Conservation (phyloP, 1,284 basidiomycete genomes). For the Trichosporon coremiiforme region DNA sequence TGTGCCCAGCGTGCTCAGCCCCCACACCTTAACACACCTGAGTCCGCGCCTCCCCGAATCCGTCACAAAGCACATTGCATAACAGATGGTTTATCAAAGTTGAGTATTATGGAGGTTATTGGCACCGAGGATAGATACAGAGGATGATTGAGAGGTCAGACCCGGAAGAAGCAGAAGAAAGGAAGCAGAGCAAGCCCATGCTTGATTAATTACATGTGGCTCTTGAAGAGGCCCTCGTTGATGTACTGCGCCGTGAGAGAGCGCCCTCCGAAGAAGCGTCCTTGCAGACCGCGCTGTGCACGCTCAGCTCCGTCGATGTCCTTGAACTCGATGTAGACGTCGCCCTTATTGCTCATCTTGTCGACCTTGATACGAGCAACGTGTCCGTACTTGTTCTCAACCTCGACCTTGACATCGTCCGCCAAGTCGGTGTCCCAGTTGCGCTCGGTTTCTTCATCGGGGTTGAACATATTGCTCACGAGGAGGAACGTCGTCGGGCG, state of each 20-base stretch:
- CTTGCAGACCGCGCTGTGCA: slow-evolving; percentile 85
- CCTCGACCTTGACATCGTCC: slow-evolving; percentile 94
- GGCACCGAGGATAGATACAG: not conserved
- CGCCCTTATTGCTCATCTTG: slow-evolving; percentile 83
- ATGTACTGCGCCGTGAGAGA: slow-evolving; percentile 83
- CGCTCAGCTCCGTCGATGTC: slow-evolving; percentile 75
- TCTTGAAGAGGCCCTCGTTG: slow-evolving; percentile 88
- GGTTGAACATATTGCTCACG: slow-evolving; percentile 94
- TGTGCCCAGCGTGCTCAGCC: slow-evolving; percentile 1
- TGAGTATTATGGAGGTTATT: not conserved
- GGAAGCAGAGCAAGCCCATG: not conserved
- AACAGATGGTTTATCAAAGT: not conserved
- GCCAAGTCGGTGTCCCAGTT: slow-evolving; percentile 97
- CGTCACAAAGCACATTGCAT: not conserved
- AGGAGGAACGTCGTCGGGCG: slow-evolving; percentile 74
- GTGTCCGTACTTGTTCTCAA: slow-evolving; percentile 83
- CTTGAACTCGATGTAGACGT: slow-evolving; percentile 94
- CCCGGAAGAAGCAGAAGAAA: too few relatives aligned
- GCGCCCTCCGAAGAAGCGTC: slow-evolving; percentile 92
- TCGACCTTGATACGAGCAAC: slow-evolving; percentile 89
- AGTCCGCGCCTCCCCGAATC: not conserved
- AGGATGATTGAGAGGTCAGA: not conserved
- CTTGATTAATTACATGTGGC: slow-evolving; percentile 59
- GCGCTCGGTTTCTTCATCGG: slow-evolving; percentile 93
- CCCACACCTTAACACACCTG: not conserved